Percentiles rank a stretch among this genome's conserved stretches.
phyloP scores from a whole-genome alignment of 106 monocot genomes.

The Dendrobium officinale region DNA sequence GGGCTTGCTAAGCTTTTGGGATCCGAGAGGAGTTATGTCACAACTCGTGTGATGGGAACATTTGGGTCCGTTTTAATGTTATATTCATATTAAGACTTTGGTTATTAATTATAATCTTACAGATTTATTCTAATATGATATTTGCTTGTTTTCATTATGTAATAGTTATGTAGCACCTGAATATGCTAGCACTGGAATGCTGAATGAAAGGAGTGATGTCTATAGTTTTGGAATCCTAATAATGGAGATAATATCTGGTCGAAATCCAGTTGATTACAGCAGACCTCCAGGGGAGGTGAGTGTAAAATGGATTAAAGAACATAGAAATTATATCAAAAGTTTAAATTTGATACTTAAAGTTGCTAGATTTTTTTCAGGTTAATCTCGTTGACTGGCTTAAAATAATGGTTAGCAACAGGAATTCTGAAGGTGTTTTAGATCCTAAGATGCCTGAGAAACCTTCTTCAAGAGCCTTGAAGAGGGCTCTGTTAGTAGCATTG shows the following conservation, averaged over 20 bases:
- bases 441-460: slow-evolving; percentile 75
- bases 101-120: not conserved
- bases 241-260: slow-evolving; percentile 89
- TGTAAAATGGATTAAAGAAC: not conserved
- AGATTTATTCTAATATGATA: not conserved
- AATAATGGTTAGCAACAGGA: slow-evolving; percentile 66
- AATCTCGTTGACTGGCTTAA: slow-evolving; percentile 91
- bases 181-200: slow-evolving; percentile 85
- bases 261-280: slow-evolving; percentile 76
- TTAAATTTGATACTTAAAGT: not conserved
- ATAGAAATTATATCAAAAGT: not conserved
- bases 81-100: not conserved
- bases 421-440: slow-evolving; percentile 83
- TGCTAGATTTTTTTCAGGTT: slow-evolving; percentile 39
- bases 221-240: slow-evolving; percentile 95
- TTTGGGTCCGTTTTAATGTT: slow-evolving; percentile 53
- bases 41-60: slow-evolving; percentile 91
- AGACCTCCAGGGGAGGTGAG: slow-evolving; percentile 76
- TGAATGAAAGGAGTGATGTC: slow-evolving; percentile 88
- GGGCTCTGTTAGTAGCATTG: slow-evolving; percentile 64
- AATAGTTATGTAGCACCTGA: slow-evolving; percentile 88
- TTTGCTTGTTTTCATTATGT: not conserved
- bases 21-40: slow-evolving; percentile 79
- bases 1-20: slow-evolving; percentile 87
- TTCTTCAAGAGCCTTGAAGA: slow-evolving; percentile 64